Conservation (phyloP, 805 yeast genomes). For the Ogataea minuta region DNA sequence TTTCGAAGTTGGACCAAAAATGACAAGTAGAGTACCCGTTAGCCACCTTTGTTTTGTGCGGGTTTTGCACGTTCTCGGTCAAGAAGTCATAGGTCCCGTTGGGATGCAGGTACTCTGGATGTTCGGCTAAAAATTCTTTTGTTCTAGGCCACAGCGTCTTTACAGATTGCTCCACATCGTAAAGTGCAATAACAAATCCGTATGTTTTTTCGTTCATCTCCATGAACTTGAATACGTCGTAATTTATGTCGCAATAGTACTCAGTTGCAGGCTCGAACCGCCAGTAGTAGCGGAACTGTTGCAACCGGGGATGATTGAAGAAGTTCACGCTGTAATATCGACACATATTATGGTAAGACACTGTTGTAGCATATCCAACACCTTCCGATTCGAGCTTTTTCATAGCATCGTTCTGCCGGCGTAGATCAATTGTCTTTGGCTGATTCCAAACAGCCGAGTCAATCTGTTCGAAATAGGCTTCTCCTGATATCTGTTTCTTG, state of each 20-base stretch:
- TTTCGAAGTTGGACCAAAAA: constrained; percentile 89
- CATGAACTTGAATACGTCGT: constrained; percentile 77
- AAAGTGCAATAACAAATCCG: constrained; percentile 69
- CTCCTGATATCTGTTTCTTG: constrained; percentile 39
- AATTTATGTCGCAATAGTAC: constrained; percentile 66
- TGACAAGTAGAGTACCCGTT: constrained; percentile 63
- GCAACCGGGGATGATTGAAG: constrained; percentile 60
- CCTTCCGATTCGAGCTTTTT: constrained; percentile 33
- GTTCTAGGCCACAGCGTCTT: constrained; percentile 69
- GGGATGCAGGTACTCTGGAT: constrained; percentile 56
- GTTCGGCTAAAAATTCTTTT: constrained; percentile 49
- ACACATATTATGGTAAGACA: constrained; percentile 82
- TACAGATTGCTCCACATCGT: constrained; percentile 67
- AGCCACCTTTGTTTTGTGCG: constrained; percentile 40
- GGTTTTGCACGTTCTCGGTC: constrained; percentile 50
- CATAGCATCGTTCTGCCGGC: constrained; percentile 37
- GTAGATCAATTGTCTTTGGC: constrained; percentile 42
- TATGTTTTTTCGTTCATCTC: constrained; percentile 63
- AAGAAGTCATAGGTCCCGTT: constrained; percentile 56
- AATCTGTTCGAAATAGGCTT: constrained; percentile 50
- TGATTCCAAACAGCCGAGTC: constrained; percentile 47
- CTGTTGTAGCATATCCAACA: constrained; percentile 57
- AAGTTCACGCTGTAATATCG: constrained; percentile 69
- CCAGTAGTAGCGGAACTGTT: constrained; percentile 72
- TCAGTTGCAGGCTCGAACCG: constrained; percentile 73